Base-by-base conservation (phyloP, 139 green algal genomes). In the Bryopsis sp. region DNA sequence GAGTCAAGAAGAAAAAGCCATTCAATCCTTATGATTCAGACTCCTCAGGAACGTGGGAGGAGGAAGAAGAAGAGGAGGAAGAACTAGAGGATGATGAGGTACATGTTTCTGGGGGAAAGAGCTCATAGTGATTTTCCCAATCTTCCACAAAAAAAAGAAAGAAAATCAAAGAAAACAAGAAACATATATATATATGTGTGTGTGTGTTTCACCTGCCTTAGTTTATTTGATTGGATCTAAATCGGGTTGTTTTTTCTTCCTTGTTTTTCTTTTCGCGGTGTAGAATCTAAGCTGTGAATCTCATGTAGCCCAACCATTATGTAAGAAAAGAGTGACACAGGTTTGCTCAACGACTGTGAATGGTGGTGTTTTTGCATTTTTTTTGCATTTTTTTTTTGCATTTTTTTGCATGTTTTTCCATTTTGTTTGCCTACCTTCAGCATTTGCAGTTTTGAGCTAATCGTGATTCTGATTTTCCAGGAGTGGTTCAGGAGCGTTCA, bases 401-500 rank as follows among this genome's bases (percentile, higher is more conserved):
- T 29, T n/a, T 43, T 28, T 31, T 31, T 24, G 28, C 19, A 32
- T 68, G 29, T 68, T 6, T 50, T 50, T 6, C 32, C 60, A 48
- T 57, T 26, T 8, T 11, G 47, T 22, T 50, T 36, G 60, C 8
- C 32, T 39, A 8, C 15, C 36, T 70, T 39, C 36, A 43, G 39
- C 35, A 39, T 7, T 24, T 38, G 28, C 8, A 50, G 57, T 8
- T 28, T 64, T 64, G 57, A 64, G 57, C 15, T 8, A 11, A 47
- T 28, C 58, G 29, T 6, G 60, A 26, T 59, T 32, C 5, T 19
- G 48, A 2, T 38, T 47, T 36, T 64, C 22, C 57, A 85, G 74
- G 85, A 85, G 64, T 95, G 88, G 89, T 79, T 83, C 26, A 71
- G 72, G 43, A 80, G 84, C 31, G 67, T 92, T 26, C 77, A 75